A percentile compares a stretch with the other conserved stretches of the same genome.
These are phyloP conservation scores for Parastagonospora nodorum DNA, from an alignment of 2,329 filamentous ascomycete genomes.

Conservation along the genomic window DNA sequence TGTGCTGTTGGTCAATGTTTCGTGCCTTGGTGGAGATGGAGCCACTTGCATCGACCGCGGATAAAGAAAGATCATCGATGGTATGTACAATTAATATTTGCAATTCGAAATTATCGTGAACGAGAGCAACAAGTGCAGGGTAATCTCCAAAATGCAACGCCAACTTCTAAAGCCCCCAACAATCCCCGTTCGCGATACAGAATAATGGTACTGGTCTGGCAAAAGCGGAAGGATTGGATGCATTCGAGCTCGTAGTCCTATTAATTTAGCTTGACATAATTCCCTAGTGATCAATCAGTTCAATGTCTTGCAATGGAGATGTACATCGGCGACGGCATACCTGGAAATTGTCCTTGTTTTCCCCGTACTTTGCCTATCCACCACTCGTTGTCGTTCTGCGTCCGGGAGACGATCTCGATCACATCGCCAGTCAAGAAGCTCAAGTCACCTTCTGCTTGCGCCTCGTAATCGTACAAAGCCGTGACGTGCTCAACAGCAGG, in stretches of 20 bases:
- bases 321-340: conserved; percentile 58
- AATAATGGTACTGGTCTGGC: neutral
- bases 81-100: conserved; percentile 1
- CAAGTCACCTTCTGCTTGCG: conserved; percentile 90
- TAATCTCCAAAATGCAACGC: neutral
- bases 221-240: neutral
- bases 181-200: neutral
- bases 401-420: conserved; percentile 84
- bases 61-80: neutral
- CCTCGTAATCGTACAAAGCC: conserved; percentile 94
- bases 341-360: conserved; percentile 90
- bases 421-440: conserved; percentile 87
- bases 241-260: neutral
- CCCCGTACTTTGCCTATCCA: conserved; percentile 85
- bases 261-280: conserved; percentile 50
- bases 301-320: neutral
- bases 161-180: neutral
- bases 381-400: conserved; percentile 95
- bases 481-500: conserved; percentile 78
- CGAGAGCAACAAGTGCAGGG: neutral
- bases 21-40: neutral
- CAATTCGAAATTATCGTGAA: neutral
- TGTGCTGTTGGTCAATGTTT: neutral
- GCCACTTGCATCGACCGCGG: too few species aligned
- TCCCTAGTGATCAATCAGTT: conserved; percentile 45